These are phyloP conservation scores for Colletotrichum sp. DNA, from an alignment of 2,329 filamentous ascomycete species.

Conservation along the genomic window DNA sequence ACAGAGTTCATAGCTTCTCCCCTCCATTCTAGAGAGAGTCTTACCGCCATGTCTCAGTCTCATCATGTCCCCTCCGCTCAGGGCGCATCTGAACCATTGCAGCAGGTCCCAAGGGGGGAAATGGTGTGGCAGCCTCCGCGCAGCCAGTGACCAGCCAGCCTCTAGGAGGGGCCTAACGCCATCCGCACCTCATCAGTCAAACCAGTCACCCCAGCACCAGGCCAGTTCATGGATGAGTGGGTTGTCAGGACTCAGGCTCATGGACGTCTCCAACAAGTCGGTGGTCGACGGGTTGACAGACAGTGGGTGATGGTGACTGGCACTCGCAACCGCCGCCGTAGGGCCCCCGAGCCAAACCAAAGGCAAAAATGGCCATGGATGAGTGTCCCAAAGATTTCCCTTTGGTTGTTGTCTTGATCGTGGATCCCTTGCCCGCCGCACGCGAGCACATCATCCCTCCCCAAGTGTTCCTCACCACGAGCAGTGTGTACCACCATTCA, in stretches of 20 bases:
- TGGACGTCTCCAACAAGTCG: neutral
- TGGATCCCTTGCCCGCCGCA: conserved; percentile 17
- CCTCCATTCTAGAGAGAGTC: neutral
- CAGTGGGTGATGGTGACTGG: neutral
- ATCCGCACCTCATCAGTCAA: conserved; percentile 9
- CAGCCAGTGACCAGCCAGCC: neutral
- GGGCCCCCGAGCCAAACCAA: neutral
- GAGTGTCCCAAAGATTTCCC: neutral
- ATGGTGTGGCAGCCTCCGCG: conserved; percentile 16
- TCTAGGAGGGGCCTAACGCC: conserved; percentile 6
- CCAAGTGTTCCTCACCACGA: neutral
- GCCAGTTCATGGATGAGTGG: conserved; percentile 8
- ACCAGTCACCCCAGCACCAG: neutral
- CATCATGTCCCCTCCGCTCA: conserved; percentile 15
- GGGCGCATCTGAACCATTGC: conserved; percentile 16
- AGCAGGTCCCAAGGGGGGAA: neutral
- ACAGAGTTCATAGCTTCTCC: conserved; percentile 16
- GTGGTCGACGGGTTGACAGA: neutral
- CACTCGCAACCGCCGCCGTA: neutral
- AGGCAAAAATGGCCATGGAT: neutral
- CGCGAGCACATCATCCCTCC: conserved; percentile 19
- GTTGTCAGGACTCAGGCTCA: conserved; percentile 3
- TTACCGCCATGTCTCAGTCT: conserved; percentile 20
- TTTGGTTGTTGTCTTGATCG: neutral
- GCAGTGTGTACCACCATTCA: neutral